Base-by-base conservation (phyloP, 495 filamentous ascomycete species). In the Apiosordaria backusii region DNA sequence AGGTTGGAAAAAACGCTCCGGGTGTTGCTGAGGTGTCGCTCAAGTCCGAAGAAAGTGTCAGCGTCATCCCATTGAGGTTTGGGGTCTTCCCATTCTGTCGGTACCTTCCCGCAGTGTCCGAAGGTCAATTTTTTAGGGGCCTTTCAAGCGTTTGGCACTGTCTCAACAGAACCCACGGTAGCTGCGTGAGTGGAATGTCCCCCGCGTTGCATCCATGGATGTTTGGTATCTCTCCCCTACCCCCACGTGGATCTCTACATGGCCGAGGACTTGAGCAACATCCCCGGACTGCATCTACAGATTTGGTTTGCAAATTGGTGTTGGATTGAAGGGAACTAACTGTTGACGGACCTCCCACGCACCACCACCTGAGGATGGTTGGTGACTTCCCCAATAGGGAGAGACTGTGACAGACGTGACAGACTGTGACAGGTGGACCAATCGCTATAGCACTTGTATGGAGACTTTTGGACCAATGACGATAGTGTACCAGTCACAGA, bases 91-190 rank as follows among this genome's bases (percentile, higher is more conserved):
- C n/a, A n/a, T n/a, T n/a, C n/a, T n/a, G n/a, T n/a, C n/a, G 35
- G 16, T 45, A 2, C 35, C 35, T 45, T 45, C 35, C 35, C 16
- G 9, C 35, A 45, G 35, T 45, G 35, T 45, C 35, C 10, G 35
- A 13, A 45, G 35, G 35, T 13, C 35, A 45, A 45, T 7, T 45
- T 9, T 45, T 45, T 10, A 13, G 35, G 35, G 35, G 10, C 35
- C 35, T 15, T 45, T 2, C 0, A 15, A 45, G 35, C 35, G 35
- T 45, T 45, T 45, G 35, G 13, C 52, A 19, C 52, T 55, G 22
- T 55, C 22, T n/a, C 52, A 55, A 55, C 52, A 55, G 52, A n/a
- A n/a, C 52, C 52, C 52, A 55, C 18, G 52, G 22, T 23, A 55
- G 52, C n/a, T 55, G 52, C 52, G 18, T 21, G n/a, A 23, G 52